These are phyloP conservation scores for Pythium utonaiense DNA, from an alignment of 352 stramenopile genomes.

Conservation along the genomic window DNA sequence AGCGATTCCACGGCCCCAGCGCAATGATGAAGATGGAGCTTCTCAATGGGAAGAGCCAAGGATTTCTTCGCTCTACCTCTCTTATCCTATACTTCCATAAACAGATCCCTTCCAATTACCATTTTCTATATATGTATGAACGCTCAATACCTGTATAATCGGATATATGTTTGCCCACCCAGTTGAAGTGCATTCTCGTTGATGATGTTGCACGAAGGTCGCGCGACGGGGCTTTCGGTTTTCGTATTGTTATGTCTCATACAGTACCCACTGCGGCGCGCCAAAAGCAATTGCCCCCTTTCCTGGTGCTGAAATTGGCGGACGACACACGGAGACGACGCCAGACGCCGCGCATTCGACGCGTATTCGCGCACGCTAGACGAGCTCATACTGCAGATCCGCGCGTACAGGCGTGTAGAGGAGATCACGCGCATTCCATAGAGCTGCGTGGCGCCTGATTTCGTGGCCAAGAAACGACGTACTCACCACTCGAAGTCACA, in stretches of 20 bases:
- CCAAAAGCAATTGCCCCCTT: conserved; percentile 15
- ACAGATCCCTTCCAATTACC: background rate
- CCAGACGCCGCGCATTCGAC: background rate
- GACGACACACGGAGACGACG: background rate
- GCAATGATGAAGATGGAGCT: conserved; percentile 3
- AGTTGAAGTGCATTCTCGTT: conserved; percentile 18
- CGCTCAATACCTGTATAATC: background rate
- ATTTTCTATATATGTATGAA: background rate
- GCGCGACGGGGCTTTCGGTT: background rate
- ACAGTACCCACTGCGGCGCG: conserved; percentile 8
- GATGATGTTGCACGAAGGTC: conserved; percentile 9
- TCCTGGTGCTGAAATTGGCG: conserved; percentile 11
- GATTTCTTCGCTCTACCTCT: conserved; percentile 5
- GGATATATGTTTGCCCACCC: conserved; percentile 6
- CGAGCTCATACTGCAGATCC: background rate
- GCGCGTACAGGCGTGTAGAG: background rate
- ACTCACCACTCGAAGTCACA: no score
- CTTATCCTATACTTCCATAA: background rate
- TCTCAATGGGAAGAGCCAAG: background rate
- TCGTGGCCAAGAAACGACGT: background rate
- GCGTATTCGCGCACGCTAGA: background rate
- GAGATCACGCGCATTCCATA: background rate
- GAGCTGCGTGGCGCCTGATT: background rate
- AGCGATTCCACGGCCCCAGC: no score
- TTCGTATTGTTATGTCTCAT: conserved; percentile 9